A percentile compares a stretch with the other conserved stretches of the same genome.
Evolutionary conservation across 2,329 filamentous ascomycete species (phyloP).

Genomic region (Calonectria henricotiae): DNA sequence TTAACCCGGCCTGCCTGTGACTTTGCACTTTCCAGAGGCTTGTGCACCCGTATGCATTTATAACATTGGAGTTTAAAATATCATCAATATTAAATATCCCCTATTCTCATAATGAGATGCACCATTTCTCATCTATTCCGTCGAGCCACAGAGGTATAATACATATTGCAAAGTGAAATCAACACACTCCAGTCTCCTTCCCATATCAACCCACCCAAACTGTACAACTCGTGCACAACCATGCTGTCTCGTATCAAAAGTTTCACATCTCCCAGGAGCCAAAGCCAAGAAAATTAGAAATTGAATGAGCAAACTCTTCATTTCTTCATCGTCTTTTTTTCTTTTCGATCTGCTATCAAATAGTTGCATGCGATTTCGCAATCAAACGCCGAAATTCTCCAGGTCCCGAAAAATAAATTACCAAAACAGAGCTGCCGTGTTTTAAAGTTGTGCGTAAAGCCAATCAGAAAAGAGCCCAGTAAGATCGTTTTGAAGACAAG

Average conservation of each 20-base stretch:
- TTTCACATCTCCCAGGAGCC: constrained; percentile 7
- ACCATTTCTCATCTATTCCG: constrained; percentile 25
- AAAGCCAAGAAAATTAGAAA: constrained; percentile 24
- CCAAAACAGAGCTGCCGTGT: constrained; percentile 4
- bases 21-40: background rate
- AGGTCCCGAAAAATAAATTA: background rate
- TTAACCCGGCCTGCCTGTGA: too few relatives aligned
- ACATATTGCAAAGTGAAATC: constrained; percentile 25
- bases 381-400: constrained; percentile 17
- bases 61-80: background rate
- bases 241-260: constrained; percentile 19
- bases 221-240: constrained; percentile 23
- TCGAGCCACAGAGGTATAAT: constrained; percentile 34
- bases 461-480: constrained; percentile 2
- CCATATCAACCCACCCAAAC: constrained; percentile 17
- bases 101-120: constrained; percentile 9
- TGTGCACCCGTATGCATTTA: background rate
- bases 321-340: constrained; percentile 8
- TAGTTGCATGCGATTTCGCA: constrained; percentile 4
- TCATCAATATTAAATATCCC: constrained; percentile 26
- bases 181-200: constrained; percentile 16
- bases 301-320: constrained; percentile 1
- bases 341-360: constrained; percentile 21
- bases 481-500: background rate
- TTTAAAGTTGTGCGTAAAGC: background rate